phyloP scores from a whole-genome alignment of 1,139 yeast species.

The Zygoascus hellenicus region DNA sequence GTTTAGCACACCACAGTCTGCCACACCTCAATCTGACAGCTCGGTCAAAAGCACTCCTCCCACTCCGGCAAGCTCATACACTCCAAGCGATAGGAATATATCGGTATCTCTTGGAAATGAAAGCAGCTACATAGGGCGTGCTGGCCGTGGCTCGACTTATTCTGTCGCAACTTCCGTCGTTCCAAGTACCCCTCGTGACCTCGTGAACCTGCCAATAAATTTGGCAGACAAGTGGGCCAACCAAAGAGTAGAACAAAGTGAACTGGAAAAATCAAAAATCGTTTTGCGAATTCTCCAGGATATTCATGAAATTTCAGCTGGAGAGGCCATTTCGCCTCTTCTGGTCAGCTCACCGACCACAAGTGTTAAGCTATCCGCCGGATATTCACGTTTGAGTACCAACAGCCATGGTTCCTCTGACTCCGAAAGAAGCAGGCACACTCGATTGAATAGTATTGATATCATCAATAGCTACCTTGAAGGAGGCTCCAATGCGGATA shows the following conservation, averaged over 20 bases:
- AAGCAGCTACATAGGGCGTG: background rate
- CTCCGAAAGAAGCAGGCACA: slow-evolving; percentile 10
- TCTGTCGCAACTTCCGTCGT: background rate
- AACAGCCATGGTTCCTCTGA: slow-evolving; percentile 1
- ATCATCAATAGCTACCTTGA: slow-evolving; percentile 21
- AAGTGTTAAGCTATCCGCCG: background rate
- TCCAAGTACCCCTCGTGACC: background rate
- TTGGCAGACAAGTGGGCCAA: slow-evolving; percentile 22
- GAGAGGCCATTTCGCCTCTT: background rate
- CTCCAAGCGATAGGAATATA: background rate
- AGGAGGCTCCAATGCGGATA: slow-evolving; percentile 3
- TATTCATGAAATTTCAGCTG: slow-evolving; percentile 22
- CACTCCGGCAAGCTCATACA: background rate
- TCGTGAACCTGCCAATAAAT: slow-evolving; percentile 10
- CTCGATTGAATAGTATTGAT: slow-evolving; percentile 19
- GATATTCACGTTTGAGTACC: background rate
- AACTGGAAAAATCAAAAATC: slow-evolving; percentile 21
- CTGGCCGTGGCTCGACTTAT: background rate
- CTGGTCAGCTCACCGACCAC: background rate
- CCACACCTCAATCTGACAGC: background rate
- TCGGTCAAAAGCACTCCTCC: background rate
- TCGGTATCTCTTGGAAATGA: background rate
- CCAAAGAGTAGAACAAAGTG: slow-evolving; percentile 19
- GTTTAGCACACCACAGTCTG: background rate
- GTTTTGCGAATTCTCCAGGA: slow-evolving; percentile 24